Percentiles rank a stretch among this genome's conserved stretches.
Conservation (phyloP, 225 moss, liverwort and hornwort species). For the Neckera pumila region DNA sequence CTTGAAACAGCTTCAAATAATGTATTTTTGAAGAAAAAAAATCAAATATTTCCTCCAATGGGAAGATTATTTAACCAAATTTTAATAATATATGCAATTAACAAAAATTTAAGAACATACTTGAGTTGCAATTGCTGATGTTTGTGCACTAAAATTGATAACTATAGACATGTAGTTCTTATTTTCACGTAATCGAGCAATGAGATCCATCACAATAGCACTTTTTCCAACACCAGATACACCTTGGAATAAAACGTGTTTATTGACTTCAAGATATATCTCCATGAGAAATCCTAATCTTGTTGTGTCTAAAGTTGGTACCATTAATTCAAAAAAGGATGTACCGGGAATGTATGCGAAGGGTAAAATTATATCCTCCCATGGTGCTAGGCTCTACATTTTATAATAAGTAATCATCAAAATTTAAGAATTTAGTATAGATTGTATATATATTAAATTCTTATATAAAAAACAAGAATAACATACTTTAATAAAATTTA, state of each 20-base stretch:
- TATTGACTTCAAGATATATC: slow-evolving; percentile 54
- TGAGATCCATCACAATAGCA: slow-evolving; percentile 70
- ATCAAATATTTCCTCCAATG: no score
- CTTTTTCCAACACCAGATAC: slow-evolving; percentile 84
- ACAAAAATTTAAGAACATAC: not conserved
- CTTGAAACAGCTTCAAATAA: no score
- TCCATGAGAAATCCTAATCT: slow-evolving; percentile 74
- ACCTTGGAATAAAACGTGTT: slow-evolving; percentile 64
- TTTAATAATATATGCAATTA: not conserved
- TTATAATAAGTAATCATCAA: not conserved
- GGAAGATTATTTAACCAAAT: not conserved
- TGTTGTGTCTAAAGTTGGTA: slow-evolving; percentile 80
- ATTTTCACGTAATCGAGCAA: slow-evolving; percentile 35
- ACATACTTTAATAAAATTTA: not conserved
- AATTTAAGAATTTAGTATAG: rapidly evolving
- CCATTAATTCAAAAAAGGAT: slow-evolving; percentile 75
- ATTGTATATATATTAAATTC: no score
- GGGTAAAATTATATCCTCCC: slow-evolving; percentile 52
- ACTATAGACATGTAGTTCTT: slow-evolving; percentile 69
- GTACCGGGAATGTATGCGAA: slow-evolving; percentile 29
- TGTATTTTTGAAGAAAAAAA: no score
- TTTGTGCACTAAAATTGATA: slow-evolving; percentile 89
- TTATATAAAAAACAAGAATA: not conserved
- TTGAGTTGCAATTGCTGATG: slow-evolving; percentile 82
- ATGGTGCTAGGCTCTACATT: slow-evolving; percentile 27